Evolutionary conservation across 345 rosid species (phyloP).

Genomic region (Citrus trifoliata): DNA sequence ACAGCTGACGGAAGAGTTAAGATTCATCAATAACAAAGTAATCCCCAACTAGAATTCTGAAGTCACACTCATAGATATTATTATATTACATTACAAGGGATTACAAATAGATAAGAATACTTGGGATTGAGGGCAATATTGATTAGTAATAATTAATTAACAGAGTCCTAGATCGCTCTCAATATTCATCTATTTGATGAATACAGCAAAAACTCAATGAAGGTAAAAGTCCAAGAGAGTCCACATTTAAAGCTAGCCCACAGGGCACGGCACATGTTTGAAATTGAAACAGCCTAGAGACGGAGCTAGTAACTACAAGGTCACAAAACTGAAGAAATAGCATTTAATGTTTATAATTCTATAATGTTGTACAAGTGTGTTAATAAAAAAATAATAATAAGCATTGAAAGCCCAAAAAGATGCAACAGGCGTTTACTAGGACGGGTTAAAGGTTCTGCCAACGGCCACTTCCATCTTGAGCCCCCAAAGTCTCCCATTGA

Average conservation of each 20-base stretch:
- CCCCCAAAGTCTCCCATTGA: slow-evolving; percentile 19
- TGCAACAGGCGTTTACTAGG: slow-evolving; percentile 14
- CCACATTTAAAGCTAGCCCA: not conserved
- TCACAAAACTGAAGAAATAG: no score
- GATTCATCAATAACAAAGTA: not conserved
- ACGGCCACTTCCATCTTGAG: slow-evolving; percentile 28
- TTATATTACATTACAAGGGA: not conserved
- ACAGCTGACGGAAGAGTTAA: not conserved
- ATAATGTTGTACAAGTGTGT: no score
- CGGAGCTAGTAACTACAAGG: not conserved
- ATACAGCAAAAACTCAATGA: no score
- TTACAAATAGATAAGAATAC: not conserved
- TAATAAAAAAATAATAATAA: not conserved
- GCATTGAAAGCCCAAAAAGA: slow-evolving; percentile 4
- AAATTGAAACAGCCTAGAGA: not conserved
- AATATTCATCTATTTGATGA: not conserved
- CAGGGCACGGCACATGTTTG: not conserved
- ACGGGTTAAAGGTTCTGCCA: slow-evolving; percentile 13
- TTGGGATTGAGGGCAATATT: not conserved
- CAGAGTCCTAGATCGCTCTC: not conserved
- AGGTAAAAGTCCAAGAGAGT: not conserved
- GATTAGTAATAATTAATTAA: not conserved
- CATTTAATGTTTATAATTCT: no score
- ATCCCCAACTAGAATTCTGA: not conserved
- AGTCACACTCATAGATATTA: not conserved